phyloP scores from a whole-genome alignment of 1,139 yeast genomes.

The Kodamaea sp. region DNA sequence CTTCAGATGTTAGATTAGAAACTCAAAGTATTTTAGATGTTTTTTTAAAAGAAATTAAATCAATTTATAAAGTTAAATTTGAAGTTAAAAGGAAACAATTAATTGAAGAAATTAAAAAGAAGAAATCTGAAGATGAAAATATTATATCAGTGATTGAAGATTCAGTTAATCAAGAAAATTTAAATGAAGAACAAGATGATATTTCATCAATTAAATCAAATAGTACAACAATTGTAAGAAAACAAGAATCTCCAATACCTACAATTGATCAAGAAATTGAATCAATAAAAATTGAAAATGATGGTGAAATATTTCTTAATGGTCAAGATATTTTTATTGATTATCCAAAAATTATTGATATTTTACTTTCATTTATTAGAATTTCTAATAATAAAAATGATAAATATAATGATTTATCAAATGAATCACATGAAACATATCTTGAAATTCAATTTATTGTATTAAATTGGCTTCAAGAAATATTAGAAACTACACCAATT shows the following conservation, averaged over 20 bases:
- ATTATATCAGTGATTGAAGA: no score
- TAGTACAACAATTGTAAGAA: slow-evolving; percentile 23
- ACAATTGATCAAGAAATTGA: slow-evolving; percentile 3
- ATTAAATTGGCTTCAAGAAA: slow-evolving; percentile 76
- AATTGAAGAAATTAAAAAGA: slow-evolving; percentile 14
- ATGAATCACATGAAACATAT: slow-evolving; percentile 47
- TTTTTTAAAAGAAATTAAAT: slow-evolving; percentile 74
- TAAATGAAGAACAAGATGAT: slow-evolving; percentile 11
- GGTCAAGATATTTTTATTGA: slow-evolving; percentile 88
- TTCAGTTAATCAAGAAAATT: slow-evolving; percentile 4
- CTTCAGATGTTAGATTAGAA: slow-evolving; percentile 82
- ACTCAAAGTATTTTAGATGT: slow-evolving; percentile 75
- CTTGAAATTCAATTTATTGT: slow-evolving; percentile 79
- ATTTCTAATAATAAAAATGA: slow-evolving; percentile 27
- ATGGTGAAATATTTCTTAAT: slow-evolving; percentile 59
- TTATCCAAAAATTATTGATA: slow-evolving; percentile 75
- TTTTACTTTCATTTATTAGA: slow-evolving; percentile 73
- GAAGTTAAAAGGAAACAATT: slow-evolving; percentile 38
- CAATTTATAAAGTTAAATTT: slow-evolving; percentile 65
- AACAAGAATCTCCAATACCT: slow-evolving; percentile 5
- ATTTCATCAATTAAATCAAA: slow-evolving; percentile 24
- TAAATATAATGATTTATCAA: slow-evolving; percentile 28
- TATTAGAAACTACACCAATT: slow-evolving; percentile 70
- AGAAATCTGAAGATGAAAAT: slow-evolving; percentile 9
- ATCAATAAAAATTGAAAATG: slow-evolving; percentile 17